Evolutionary conservation across 345 rosid species (phyloP).

Genomic region (Acer saccharum): DNA sequence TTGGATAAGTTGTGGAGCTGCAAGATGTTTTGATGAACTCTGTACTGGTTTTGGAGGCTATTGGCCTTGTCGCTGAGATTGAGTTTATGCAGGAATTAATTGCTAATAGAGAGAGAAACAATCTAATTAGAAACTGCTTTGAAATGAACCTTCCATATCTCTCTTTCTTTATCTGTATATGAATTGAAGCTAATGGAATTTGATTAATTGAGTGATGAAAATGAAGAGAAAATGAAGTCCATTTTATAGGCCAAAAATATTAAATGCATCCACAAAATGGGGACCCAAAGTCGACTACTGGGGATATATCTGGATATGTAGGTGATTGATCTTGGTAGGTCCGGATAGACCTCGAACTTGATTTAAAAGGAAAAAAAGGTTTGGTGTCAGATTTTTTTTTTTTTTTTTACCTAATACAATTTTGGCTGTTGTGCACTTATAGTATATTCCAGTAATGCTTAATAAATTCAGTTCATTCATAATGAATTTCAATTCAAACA

Average conservation of each 20-base stretch:
- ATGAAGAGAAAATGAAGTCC: not conserved
- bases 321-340: too few species aligned
- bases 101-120: slow-evolving; percentile 24
- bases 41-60: slow-evolving; percentile 25
- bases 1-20: slow-evolving; percentile 58
- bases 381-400: too few species aligned
- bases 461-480: too few species aligned
- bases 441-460: too few species aligned
- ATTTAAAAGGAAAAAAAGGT: too few species aligned
- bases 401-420: too few species aligned
- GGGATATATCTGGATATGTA: too few species aligned
- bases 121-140: slow-evolving; percentile 2
- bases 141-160: slow-evolving; percentile 26
- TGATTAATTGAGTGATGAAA: slow-evolving; percentile 21
- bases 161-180: not conserved
- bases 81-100: slow-evolving; percentile 17
- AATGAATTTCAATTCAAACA: too few species aligned
- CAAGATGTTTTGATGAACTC: slow-evolving; percentile 70
- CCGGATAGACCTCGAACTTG: too few species aligned
- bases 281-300: slow-evolving; percentile 1
- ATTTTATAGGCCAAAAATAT: slow-evolving; percentile 24
- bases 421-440: too few species aligned
- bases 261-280: not conserved
- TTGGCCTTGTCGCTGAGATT: slow-evolving; percentile 29
- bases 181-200: slow-evolving; percentile 13